Conservation (phyloP, 495 filamentous ascomycete genomes). For the Podospora australis region DNA sequence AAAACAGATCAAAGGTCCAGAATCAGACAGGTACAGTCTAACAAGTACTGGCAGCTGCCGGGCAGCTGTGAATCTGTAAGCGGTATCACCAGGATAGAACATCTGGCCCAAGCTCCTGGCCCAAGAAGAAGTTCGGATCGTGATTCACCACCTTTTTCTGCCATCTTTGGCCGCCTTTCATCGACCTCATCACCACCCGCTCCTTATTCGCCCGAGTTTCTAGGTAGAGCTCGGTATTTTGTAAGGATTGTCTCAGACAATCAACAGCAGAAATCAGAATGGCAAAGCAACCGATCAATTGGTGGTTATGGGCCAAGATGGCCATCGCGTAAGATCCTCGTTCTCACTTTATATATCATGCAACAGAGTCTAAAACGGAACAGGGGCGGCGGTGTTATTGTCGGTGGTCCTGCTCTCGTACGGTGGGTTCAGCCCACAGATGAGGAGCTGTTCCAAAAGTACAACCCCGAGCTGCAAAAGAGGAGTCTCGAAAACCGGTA, state of each 20-base stretch:
- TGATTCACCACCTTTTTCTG: too few species aligned
- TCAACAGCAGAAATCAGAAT: slow-evolving; percentile 14
- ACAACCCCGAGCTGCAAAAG: slow-evolving; percentile 89
- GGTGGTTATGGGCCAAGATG: slow-evolving; percentile 34
- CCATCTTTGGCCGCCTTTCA: slow-evolving; percentile 13
- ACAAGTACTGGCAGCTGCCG: too few species aligned
- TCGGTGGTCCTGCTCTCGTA: slow-evolving; percentile 84
- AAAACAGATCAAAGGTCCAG: too few species aligned
- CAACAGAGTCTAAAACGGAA: background rate
- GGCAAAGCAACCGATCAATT: slow-evolving; percentile 30
- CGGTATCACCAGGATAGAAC: too few species aligned
- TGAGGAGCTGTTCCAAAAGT: slow-evolving; percentile 84
- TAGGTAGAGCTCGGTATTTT: background rate
- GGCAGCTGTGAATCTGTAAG: too few species aligned
- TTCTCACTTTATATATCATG: background rate
- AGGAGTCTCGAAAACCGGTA: slow-evolving; percentile 68
- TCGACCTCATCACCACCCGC: slow-evolving; percentile 7
- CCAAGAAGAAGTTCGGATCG: background rate
- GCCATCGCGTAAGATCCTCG: slow-evolving; percentile 19
- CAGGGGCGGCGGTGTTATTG: slow-evolving; percentile 60
- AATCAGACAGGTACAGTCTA: too few species aligned
- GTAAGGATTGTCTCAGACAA: background rate
- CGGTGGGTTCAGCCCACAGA: slow-evolving; percentile 75
- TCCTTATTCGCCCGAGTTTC: background rate
- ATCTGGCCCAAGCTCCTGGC: background rate